phyloP scores from a whole-genome alignment of 2,329 filamentous ascomycete genomes.

The Aspergillus vadensis region DNA sequence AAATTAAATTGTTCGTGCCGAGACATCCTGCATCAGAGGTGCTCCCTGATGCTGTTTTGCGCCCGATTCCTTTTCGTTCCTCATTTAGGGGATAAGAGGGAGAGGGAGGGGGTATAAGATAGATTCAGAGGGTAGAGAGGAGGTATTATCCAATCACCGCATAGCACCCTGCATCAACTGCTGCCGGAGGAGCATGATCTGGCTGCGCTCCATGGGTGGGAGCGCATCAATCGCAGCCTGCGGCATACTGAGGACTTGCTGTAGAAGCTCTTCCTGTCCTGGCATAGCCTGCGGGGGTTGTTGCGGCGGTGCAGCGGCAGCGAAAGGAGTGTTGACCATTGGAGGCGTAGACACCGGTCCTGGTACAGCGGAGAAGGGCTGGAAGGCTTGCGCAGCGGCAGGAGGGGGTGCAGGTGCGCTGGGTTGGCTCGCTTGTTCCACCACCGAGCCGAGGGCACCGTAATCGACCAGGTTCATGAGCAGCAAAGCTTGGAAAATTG shows the following conservation, averaged over 20 bases:
- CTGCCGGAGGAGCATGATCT: constrained; percentile 76
- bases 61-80: background rate
- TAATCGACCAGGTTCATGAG: constrained; percentile 91
- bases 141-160: constrained; percentile 25
- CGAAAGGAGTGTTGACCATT: constrained; percentile 44
- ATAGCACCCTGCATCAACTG: constrained; percentile 54
- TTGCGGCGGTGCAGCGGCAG: constrained; percentile 49
- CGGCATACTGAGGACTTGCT: constrained; percentile 78
- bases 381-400: constrained; percentile 38
- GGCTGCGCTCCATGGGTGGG: constrained; percentile 71
- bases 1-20: too few species aligned
- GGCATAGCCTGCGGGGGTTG: constrained; percentile 47
- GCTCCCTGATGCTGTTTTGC: background rate
- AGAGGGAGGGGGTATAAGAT: background rate
- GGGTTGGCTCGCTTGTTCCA: constrained; percentile 62
- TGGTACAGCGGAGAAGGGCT: constrained; percentile 40
- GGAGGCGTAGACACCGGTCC: constrained; percentile 58
- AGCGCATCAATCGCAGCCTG: constrained; percentile 78
- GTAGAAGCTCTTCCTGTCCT: constrained; percentile 72
- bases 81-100: background rate
- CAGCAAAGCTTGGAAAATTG: constrained; percentile 90
- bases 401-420: constrained; percentile 39
- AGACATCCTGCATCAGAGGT: background rate
- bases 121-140: background rate
- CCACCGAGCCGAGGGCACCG: constrained; percentile 75